These are phyloP conservation scores for Lactarius sanguifluus DNA, from an alignment of 768 basidiomycete genomes.

Conservation along the genomic window DNA sequence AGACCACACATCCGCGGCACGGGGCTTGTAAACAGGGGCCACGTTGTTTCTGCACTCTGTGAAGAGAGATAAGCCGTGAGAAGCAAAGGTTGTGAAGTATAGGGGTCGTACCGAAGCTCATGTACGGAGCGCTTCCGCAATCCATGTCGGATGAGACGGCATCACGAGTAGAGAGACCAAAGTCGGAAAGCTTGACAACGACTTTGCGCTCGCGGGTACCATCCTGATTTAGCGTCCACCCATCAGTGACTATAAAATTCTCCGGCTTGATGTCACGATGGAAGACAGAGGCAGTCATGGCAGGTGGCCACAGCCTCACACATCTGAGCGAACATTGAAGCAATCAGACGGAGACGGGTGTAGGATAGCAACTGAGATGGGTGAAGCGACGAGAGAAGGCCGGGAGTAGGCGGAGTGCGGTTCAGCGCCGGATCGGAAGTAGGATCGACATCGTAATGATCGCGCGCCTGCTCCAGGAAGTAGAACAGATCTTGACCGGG, in stretches of 20 bases:
- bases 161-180: slow-evolving; percentile 92
- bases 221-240: slow-evolving; percentile 52
- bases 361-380: slow-evolving; percentile 81
- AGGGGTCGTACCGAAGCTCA: slow-evolving; percentile 81
- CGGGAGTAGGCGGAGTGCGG: slow-evolving; percentile 89
- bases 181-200: slow-evolving; percentile 94
- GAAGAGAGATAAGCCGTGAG: slow-evolving; percentile 28
- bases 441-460: slow-evolving; percentile 66
- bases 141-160: slow-evolving; percentile 92
- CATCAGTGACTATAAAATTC: slow-evolving; percentile 95
- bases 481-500: slow-evolving; percentile 98
- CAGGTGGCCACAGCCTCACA: slow-evolving; percentile 96
- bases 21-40: slow-evolving; percentile 90
- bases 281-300: slow-evolving; percentile 85
- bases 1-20: slow-evolving; percentile 98
- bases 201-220: slow-evolving; percentile 78
- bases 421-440: slow-evolving; percentile 39
- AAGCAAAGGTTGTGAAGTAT: slow-evolving; percentile 22
- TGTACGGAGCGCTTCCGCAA: slow-evolving; percentile 97
- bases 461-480: slow-evolving; percentile 94
- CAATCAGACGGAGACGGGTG: slow-evolving; percentile 87
- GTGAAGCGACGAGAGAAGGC: slow-evolving; percentile 80
- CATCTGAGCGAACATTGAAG: slow-evolving; percentile 99
- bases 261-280: slow-evolving; percentile 99
- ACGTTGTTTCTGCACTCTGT: slow-evolving; percentile 97